Evolutionary conservation across 176 grass and related monocot species (phyloP).

Genomic region (Bromus sterilis): DNA sequence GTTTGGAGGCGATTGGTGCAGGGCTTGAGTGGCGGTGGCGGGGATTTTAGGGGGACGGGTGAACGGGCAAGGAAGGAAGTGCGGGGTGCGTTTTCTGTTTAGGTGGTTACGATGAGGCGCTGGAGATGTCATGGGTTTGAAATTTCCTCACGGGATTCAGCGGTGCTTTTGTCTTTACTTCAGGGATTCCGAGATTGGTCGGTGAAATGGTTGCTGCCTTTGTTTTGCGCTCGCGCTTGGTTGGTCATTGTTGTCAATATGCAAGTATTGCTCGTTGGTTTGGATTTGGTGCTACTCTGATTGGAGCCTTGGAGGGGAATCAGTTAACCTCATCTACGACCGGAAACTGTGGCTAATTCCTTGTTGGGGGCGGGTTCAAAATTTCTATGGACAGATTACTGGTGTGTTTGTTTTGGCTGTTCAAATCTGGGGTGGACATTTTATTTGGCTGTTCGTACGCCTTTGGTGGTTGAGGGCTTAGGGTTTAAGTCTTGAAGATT

Average conservation of each 20-base stretch:
- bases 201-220: background rate
- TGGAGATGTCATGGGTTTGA: background rate
- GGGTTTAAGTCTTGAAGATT: constrained; percentile 20
- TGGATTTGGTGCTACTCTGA: background rate
- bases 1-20: background rate
- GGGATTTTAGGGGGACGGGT: background rate
- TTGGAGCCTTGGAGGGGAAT: background rate
- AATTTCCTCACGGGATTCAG: background rate
- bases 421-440: background rate
- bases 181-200: background rate
- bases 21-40: background rate
- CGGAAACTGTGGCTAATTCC: background rate
- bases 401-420: background rate
- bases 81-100: background rate
- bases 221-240: background rate
- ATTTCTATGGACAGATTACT: background rate
- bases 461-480: background rate
- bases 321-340: background rate
- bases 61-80: background rate
- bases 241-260: background rate
- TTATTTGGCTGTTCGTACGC: background rate
- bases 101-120: background rate
- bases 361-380: background rate
- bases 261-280: background rate
- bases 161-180: background rate